Evolutionary conservation across 148 eudicot genomes (phyloP).

Genomic region (Silene conica): DNA sequence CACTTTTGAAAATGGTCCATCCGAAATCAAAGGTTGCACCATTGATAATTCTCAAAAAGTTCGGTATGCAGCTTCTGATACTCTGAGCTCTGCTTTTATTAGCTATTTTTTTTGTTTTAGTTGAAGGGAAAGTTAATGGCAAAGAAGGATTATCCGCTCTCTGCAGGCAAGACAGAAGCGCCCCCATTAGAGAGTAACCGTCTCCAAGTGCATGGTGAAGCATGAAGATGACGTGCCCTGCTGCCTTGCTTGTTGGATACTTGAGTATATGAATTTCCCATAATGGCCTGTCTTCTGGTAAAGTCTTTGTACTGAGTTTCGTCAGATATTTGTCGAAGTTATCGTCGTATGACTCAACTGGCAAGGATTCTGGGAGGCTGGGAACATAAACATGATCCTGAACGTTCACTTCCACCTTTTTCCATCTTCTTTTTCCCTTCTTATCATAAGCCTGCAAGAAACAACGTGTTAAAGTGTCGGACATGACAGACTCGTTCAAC

Average conservation of each 20-base stretch:
- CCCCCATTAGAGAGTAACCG: slow-evolving; percentile 81
- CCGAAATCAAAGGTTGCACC: slow-evolving; percentile 34
- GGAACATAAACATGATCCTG: slow-evolving; percentile 51
- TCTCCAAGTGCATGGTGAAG: slow-evolving; percentile 80
- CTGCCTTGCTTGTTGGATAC: slow-evolving; percentile 59
- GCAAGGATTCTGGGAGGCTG: slow-evolving; percentile 29
- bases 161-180: slow-evolving; percentile 69
- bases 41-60: slow-evolving; percentile 9
- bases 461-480: too few species aligned
- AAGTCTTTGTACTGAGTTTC: slow-evolving; percentile 35
- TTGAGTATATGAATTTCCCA: slow-evolving; percentile 76
- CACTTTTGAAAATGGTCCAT: slow-evolving; percentile 54
- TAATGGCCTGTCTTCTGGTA: slow-evolving; percentile 56
- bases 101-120: not conserved
- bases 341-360: slow-evolving; percentile 37
- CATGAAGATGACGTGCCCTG: slow-evolving; percentile 54
- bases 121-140: slow-evolving; percentile 55
- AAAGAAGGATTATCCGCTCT: slow-evolving; percentile 61
- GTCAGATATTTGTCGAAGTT: slow-evolving; percentile 48
- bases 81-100: not conserved
- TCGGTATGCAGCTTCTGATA: slow-evolving; percentile 2
- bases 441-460: slow-evolving; percentile 55
- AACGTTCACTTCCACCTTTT: slow-evolving; percentile 56
- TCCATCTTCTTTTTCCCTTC: slow-evolving; percentile 56
- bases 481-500: too few species aligned